Evolutionary conservation across 2,329 filamentous ascomycete genomes (phyloP), one percentile per base, ranked within the genome.

Genomic region (Arthrobotrys sphaeroides): DNA sequence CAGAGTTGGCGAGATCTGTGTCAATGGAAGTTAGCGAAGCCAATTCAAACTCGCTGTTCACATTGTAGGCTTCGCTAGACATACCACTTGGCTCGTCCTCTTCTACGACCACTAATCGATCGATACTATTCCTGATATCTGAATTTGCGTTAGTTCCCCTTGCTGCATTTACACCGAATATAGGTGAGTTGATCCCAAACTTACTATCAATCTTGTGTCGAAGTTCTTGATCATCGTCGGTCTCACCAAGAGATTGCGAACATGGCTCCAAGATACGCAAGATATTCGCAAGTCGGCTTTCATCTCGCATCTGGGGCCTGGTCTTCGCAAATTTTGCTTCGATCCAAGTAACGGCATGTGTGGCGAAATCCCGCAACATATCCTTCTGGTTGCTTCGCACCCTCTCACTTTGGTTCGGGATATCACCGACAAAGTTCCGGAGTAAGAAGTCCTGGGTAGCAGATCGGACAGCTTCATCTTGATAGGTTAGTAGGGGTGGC

Each of bases 401-500:
- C 7, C 64, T 59, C 3, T 75, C 72, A 16, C 64, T 75, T 31
- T 75, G 72, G 18, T 64, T 40, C n/a, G 64, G 64, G 13, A 75
- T 75, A 2, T 68, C 64, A 12, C 72, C 72, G 3, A 69, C 62
- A 16, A 75, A 31, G 26, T 69, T 68, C 49, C 59, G 45, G 12
- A 66, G 13, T 4, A 77, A 20, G 49, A 85, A 79, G 10, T 83
- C 82, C 51, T 84, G 80, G 0, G 86, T 85, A 45, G 81, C 82
- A 33, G 81, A 80, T 33, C 86, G 83, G 22, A 88, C 84, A 2
- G 78, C 77, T 28, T 80, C 81, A 45, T 87, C 85, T 5, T 82
- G 83, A 75, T 86, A 85, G n/a, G 85, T 83, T 20, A 88, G 83
- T 12, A 88, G 80, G 0, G 83, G 82, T 6, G 87, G 87, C 2